A percentile compares a stretch with the other conserved stretches of the same genome.
Conservation (phyloP, 345 rosid species). For the Aegle marmelos region DNA sequence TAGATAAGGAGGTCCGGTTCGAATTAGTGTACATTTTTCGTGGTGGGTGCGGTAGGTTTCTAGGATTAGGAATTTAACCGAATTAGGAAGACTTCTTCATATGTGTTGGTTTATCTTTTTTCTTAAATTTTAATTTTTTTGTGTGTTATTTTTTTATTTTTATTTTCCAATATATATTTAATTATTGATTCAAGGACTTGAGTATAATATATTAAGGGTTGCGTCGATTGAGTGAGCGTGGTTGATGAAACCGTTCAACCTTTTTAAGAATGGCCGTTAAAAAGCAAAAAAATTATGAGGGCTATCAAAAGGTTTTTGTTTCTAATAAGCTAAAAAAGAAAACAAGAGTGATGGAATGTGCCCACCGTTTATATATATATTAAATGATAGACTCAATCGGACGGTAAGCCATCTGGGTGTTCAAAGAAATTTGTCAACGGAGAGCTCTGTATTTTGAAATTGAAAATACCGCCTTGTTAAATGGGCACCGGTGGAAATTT, state of each 20-base stretch:
- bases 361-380: background rate
- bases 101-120: background rate
- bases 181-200: background rate
- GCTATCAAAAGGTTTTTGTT: background rate
- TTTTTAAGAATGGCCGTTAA: constrained; percentile 24
- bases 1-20: constrained; percentile 9
- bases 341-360: constrained; percentile 7
- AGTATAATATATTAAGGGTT: background rate
- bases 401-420: too few species aligned
- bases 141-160: background rate
- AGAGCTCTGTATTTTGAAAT: background rate
- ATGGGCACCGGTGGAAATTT: background rate
- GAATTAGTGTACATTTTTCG: constrained; percentile 22
- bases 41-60: constrained; percentile 37
- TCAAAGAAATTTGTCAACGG: too few species aligned
- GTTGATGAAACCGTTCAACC: constrained; percentile 17
- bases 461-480: background rate
- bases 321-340: background rate
- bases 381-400: background rate
- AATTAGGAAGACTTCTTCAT: constrained; percentile 25
- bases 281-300: constrained; percentile 37
- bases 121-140: background rate
- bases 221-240: background rate
- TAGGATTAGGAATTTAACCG: constrained; percentile 35
- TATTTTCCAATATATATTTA: background rate